phyloP scores from a whole-genome alignment of 73 alveolate species.

The Tetrahymena malaccensis region DNA sequence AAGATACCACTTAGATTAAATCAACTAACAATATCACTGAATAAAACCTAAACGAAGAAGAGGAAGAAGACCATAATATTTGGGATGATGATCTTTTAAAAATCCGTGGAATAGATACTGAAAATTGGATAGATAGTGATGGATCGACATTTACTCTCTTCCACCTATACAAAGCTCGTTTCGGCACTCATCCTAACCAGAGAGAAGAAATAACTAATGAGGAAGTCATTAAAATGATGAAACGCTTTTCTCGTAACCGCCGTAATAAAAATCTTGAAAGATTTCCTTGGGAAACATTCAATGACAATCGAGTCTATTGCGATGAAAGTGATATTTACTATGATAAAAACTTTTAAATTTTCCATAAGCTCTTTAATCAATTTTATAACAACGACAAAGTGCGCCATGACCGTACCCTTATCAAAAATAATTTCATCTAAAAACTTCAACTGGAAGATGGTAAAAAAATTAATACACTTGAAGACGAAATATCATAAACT shows the following conservation, averaged over 20 bases:
- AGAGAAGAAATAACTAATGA: not conserved
- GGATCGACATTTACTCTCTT: not conserved
- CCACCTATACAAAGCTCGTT: not conserved
- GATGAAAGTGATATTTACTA: not conserved
- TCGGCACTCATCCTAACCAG: not conserved
- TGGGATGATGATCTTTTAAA: not conserved
- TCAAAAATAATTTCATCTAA: not conserved
- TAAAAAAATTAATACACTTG: not conserved
- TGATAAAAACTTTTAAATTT: not conserved
- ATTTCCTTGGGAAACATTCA: not conserved
- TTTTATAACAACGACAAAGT: not conserved
- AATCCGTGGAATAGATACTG: not conserved
- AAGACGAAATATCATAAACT: not conserved
- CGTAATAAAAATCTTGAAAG: not conserved
- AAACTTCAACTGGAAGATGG: not conserved
- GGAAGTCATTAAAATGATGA: not conserved
- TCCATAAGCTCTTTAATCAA: not conserved
- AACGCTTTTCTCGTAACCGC: not conserved
- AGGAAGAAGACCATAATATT: not conserved
- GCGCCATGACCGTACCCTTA: not conserved
- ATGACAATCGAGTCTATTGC: not conserved
- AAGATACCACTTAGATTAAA: not conserved
- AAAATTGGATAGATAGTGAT: not conserved
- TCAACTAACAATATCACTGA: not conserved
- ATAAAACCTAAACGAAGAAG: not conserved